Evolutionary conservation across 2,329 filamentous ascomycete species (phyloP), one percentile per base, ranked within the genome.

Genomic region (Diaporthe amygdali): DNA sequence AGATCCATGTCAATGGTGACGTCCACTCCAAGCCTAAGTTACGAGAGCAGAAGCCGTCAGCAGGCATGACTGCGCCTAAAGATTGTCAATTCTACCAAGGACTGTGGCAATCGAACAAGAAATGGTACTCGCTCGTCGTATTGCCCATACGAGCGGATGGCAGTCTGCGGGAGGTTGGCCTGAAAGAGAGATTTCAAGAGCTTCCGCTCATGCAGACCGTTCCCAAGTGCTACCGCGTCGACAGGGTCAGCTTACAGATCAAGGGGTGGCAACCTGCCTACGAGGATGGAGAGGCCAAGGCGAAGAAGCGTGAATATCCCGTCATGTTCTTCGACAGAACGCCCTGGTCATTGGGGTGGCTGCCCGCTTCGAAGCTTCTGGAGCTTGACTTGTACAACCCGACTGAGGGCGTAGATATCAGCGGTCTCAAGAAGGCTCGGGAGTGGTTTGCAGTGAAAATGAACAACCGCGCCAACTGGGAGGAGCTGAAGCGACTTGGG

Each of bases 301-400:
- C 81, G 7, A 74, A 72, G 32, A 76, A 76, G 70, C 79, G 82
- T 9, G 80, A 80, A 51, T 84, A 84, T 22, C 82, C 82, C 0
- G 81, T 83, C 20, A 78, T 82, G 77, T 83, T 81, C 70, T 82
- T 82, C 41, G 82, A 83, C 46, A 64, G 73, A 25, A 64, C 70
- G 0, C 73, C 70, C 68, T 70, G 67, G 39, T 71, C 71, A 3
- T 12, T 72, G 20, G 69, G 68, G 4, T 72, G 71, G 71, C 68
- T 72, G 30, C 47, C 64, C 34, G 71, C 55, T 12, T 39, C 55
- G 51, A 72, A 68, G 32, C 69, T 72, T 7, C 54, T 54, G 27
- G 55, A 55, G 49, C 68, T 72, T 7, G 71, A 72, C 39, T 37
- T 72, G 49, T 47, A 68, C 34, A 54, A 72, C 27, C 71, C 71